Conservation (phyloP, 805 yeast species). For the Ogataea philodendri region DNA sequence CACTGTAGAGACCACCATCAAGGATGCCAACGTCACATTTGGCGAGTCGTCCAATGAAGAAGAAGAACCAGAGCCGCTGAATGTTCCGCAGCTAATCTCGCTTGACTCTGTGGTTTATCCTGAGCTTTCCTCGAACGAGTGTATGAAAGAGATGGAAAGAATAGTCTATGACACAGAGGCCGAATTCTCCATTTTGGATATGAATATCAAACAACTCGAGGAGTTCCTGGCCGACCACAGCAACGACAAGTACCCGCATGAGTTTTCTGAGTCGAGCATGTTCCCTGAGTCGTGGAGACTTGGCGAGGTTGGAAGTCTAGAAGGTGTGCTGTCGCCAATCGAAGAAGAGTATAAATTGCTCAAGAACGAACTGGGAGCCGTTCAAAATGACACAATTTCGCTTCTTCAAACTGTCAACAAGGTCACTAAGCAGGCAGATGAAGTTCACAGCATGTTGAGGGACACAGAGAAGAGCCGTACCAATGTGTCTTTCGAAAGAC, state of each 20-base stretch:
- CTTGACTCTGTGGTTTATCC: conserved; percentile 27
- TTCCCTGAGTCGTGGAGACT: conserved; percentile 33
- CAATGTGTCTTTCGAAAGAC: conserved; percentile 8
- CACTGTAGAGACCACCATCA: too few species aligned
- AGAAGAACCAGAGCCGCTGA: conserved; percentile 15
- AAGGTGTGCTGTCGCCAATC: not conserved
- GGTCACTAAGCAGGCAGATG: conserved; percentile 1
- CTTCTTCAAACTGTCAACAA: conserved; percentile 3
- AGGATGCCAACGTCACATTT: too few species aligned
- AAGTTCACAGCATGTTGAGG: not conserved
- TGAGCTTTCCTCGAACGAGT: conserved; percentile 12
- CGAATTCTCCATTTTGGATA: conserved; percentile 26
- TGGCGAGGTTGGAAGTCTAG: conserved; percentile 26
- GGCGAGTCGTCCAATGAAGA: too few species aligned
- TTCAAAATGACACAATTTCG: not conserved
- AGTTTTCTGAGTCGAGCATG: conserved; percentile 22
- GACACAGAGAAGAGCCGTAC: conserved; percentile 2
- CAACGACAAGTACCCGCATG: conserved; percentile 20
- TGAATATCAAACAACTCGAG: conserved; percentile 22
- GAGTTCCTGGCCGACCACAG: conserved; percentile 28
- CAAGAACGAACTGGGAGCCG: not conserved
- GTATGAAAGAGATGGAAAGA: conserved; percentile 28
- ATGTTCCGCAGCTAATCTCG: conserved; percentile 26
- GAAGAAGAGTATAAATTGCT: not conserved
- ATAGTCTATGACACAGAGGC: conserved; percentile 32